These are phyloP conservation scores for maize (Zea mays) DNA, from an alignment of 176 grass and related monocot genomes.

Conservation along the genomic window Zm-B73-REFERENCE-NAM-5.0 NC_050102.1:181457501-181458000, in stretches of 20 bases:
- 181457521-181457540: constrained; percentile 60
- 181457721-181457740: constrained; percentile 59
- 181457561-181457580: background rate
- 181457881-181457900: constrained; percentile 43
- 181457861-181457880: constrained; percentile 54
- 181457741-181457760: constrained; percentile 58
- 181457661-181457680: no score
- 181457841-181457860: constrained; percentile 36
- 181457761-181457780: constrained; percentile 59
- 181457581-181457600: no score
- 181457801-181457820: constrained; percentile 68
- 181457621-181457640: no score
- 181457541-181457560: constrained; percentile 73
- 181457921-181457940: no score
- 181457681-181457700: no score
- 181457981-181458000: no score
- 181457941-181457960: no score
- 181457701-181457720: background rate
- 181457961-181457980: no score
- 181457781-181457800: constrained; percentile 59
- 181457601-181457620: no score
- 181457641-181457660: no score
- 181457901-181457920: no score
- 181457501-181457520: constrained; percentile 45
- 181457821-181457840: constrained; percentile 28